Evolutionary conservation across 306 rosid species (phyloP).

Genomic region (Neltuma alba): DNA sequence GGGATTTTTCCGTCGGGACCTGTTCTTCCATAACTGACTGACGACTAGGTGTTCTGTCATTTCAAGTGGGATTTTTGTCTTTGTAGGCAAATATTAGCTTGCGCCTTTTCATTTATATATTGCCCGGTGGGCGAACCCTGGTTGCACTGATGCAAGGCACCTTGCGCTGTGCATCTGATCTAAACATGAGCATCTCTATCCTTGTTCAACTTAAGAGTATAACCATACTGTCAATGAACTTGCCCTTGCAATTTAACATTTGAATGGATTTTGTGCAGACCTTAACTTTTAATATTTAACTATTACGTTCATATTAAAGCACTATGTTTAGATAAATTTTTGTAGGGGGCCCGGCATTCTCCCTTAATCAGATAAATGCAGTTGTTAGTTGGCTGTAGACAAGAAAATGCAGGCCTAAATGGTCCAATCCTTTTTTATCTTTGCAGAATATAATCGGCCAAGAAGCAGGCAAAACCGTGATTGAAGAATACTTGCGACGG

Average conservation of each 20-base stretch:
- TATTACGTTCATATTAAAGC: background rate
- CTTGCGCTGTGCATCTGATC: background rate
- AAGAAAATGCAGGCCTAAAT: conserved; percentile 16
- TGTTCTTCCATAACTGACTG: background rate
- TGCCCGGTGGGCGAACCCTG: background rate
- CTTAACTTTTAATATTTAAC: background rate
- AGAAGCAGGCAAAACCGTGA: conserved; percentile 78
- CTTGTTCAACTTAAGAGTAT: background rate
- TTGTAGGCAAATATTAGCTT: background rate
- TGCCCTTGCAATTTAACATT: background rate
- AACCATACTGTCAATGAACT: background rate
- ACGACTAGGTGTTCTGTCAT: background rate
- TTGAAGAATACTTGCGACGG: conserved; percentile 70
- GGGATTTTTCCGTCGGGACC: background rate
- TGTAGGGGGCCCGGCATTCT: conserved; percentile 9
- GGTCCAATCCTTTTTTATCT: conserved; percentile 23
- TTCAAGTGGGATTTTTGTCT: background rate
- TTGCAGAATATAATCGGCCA: conserved; percentile 88
- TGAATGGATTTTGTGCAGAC: background rate
- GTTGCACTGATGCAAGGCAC: background rate
- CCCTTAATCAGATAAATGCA: conserved; percentile 3
- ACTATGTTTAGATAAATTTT: background rate
- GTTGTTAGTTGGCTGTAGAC: background rate
- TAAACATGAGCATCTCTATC: background rate
- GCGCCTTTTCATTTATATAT: background rate